These are phyloP conservation scores for Calocybe gangraenosa DNA, from an alignment of 768 basidiomycete species.

Conservation along the genomic window DNA sequence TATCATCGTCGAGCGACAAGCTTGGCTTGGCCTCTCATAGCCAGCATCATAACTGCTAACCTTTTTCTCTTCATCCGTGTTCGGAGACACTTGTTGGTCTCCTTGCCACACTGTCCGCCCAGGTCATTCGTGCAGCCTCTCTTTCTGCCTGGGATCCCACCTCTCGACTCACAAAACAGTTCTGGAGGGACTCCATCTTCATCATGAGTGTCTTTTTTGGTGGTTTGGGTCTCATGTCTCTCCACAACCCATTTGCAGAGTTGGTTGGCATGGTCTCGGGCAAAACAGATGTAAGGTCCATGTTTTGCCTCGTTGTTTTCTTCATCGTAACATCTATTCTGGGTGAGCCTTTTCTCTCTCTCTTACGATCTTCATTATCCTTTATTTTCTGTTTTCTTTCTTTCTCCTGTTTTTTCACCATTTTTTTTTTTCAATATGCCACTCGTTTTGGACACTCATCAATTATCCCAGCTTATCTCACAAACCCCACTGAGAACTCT, in stretches of 20 bases:
- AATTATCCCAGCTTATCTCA: conserved; percentile 72
- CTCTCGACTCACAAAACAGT: conserved; percentile 26
- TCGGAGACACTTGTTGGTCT: conserved; percentile 23
- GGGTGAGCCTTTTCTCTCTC: conserved; percentile 42
- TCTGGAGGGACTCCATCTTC: conserved; percentile 44
- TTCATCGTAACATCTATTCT: conserved; percentile 66
- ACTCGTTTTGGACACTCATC: conserved; percentile 13
- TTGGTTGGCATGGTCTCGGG: conserved; percentile 46
- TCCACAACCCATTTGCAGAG: conserved; percentile 50
- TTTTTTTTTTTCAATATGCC: conserved; percentile 3
- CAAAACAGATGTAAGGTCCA: conserved; percentile 64
- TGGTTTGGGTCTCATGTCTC: conserved; percentile 56
- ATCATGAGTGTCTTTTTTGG: conserved; percentile 66
- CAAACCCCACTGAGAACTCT: conserved; percentile 90
- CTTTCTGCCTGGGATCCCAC: conserved; percentile 31
- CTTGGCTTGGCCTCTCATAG: conserved; percentile 10
- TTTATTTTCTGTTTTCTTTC: neutral
- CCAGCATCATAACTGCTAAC: conserved; percentile 1
- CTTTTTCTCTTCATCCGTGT: conserved; percentile 2
- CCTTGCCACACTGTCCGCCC: conserved; percentile 39
- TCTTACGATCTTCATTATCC: neutral
- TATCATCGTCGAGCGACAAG: conserved; percentile 15
- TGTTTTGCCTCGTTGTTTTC: conserved; percentile 67
- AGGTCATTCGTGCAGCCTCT: conserved; percentile 24
- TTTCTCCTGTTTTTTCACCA: neutral